Evolutionary conservation across 2,329 filamentous ascomycete species (phyloP).

Genomic region (Juglanconis oblonga): DNA sequence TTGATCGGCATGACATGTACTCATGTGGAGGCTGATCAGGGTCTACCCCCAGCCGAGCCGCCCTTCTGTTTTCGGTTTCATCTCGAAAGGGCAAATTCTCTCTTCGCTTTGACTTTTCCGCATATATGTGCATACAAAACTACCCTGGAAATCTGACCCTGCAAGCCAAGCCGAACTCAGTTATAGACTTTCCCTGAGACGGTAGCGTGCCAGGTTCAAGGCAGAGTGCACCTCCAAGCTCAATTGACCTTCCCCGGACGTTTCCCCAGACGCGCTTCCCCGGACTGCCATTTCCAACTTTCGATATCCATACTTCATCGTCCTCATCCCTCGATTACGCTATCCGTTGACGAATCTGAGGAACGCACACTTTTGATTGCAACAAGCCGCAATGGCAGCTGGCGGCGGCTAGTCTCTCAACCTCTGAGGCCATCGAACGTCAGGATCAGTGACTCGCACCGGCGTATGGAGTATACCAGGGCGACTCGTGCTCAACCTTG

Average conservation of each 20-base stretch:
- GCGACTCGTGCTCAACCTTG: too few species aligned
- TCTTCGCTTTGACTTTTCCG: background rate
- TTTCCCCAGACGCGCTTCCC: background rate
- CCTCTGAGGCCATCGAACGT: too few species aligned
- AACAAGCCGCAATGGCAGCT: too few species aligned
- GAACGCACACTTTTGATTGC: too few species aligned
- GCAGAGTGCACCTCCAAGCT: constrained; percentile 6
- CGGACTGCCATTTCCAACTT: too few species aligned
- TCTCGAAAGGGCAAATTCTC: background rate
- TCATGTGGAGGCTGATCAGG: background rate
- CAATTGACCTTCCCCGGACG: constrained; percentile 10
- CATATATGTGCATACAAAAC: background rate
- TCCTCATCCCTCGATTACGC: too few species aligned
- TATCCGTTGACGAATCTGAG: too few species aligned
- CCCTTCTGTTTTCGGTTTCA: background rate
- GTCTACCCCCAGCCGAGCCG: background rate
- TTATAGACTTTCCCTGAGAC: background rate
- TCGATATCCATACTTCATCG: too few species aligned
- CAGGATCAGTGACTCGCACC: too few species aligned
- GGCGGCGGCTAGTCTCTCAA: too few species aligned
- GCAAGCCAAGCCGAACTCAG: constrained; percentile 8
- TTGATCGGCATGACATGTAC: too few species aligned
- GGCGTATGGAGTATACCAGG: too few species aligned
- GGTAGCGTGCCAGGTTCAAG: background rate
- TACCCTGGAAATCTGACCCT: background rate